A percentile compares a stretch with the other conserved stretches of the same genome.
Conservation (phyloP, 1,284 basidiomycete species). For the Trametes hirsuta region DNA sequence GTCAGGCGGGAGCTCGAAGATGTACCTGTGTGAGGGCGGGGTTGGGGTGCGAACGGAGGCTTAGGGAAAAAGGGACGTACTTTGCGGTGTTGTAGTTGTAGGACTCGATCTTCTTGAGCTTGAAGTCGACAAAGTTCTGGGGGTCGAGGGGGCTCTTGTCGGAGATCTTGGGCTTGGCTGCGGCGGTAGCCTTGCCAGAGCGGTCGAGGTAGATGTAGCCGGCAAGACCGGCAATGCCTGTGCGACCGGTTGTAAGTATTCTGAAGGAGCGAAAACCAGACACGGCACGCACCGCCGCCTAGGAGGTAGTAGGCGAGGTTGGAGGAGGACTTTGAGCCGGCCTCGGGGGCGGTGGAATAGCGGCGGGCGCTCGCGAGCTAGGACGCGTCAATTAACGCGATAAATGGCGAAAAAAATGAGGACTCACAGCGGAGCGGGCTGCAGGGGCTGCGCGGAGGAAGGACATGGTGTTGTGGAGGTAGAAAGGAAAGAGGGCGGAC, state of each 20-base stretch:
- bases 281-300: constrained; percentile 37
- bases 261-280: not conserved
- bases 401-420: not conserved
- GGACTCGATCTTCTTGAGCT: constrained; percentile 80
- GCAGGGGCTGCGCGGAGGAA: constrained; percentile 32
- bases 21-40: constrained; percentile 53
- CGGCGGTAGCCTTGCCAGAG: constrained; percentile 22
- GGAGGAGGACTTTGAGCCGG: constrained; percentile 45
- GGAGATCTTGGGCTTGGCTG: constrained; percentile 39
- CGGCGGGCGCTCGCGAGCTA: constrained; percentile 36
- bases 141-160: constrained; percentile 73
- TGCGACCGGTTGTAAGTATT: too few relatives aligned
- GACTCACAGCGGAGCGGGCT: constrained; percentile 30
- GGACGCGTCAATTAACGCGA: not conserved
- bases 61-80: constrained; percentile 31
- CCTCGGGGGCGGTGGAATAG: constrained; percentile 51
- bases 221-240: constrained; percentile 52
- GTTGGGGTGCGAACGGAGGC: not conserved
- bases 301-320: constrained; percentile 54
- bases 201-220: constrained; percentile 53
- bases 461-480: constrained; percentile 30
- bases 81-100: constrained; percentile 74
- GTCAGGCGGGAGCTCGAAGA: constrained; percentile 86
- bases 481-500: not conserved
- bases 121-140: constrained; percentile 78